A percentile compares a stretch with the other conserved stretches of the same genome.
phyloP scores from a whole-genome alignment of 2,329 filamentous ascomycete genomes.

The Penicillium frequentans region DNA sequence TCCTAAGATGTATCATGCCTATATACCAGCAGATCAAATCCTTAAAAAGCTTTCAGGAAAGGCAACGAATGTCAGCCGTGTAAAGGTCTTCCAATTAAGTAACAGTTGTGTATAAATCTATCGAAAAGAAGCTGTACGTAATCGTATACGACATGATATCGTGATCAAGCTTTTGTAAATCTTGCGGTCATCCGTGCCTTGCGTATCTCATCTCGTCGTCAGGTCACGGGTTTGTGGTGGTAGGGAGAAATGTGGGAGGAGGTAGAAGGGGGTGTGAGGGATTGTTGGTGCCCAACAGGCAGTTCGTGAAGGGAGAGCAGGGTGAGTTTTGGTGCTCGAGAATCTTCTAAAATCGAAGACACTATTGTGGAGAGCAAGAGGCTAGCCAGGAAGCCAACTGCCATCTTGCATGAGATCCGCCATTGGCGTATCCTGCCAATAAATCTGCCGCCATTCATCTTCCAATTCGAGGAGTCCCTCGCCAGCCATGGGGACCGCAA shows the following conservation, averaged over 20 bases:
- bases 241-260: background rate
- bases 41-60: background rate
- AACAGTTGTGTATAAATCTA: slow-evolving; percentile 20
- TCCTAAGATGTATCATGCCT: background rate
- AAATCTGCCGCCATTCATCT: slow-evolving; percentile 48
- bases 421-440: slow-evolving; percentile 45
- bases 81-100: slow-evolving; percentile 13
- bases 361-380: background rate
- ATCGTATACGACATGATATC: slow-evolving; percentile 24
- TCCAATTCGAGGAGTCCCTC: slow-evolving; percentile 43
- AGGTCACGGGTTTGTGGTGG: slow-evolving; percentile 5
- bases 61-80: background rate
- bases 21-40: background rate
- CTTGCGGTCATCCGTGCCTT: slow-evolving; percentile 15
- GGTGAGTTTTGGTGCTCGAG: background rate
- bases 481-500: slow-evolving; percentile 36
- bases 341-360: background rate
- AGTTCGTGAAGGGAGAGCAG: background rate
- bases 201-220: slow-evolving; percentile 25
- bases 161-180: slow-evolving; percentile 6
- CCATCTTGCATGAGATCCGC: slow-evolving; percentile 43
- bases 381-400: slow-evolving; percentile 29
- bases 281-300: background rate
- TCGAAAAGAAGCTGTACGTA: slow-evolving; percentile 14
- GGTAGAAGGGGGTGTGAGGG: background rate